Evolutionary conservation across 495 filamentous ascomycete genomes (phyloP).

Genomic region (Niebla homalea): DNA sequence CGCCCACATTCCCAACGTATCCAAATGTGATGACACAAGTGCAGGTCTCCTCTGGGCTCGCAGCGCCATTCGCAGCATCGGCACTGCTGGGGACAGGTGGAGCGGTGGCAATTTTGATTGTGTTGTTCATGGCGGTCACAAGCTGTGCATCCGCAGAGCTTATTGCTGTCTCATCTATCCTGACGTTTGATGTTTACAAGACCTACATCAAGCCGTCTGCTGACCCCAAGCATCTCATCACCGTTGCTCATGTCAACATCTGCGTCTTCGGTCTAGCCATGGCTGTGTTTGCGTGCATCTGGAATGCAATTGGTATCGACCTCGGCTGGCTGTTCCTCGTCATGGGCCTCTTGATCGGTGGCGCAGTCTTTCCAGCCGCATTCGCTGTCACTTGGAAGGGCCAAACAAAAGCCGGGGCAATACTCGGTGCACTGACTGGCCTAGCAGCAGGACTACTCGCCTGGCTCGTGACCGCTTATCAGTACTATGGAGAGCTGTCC

Average conservation of each 20-base stretch:
- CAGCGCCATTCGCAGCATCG: conserved; percentile 33
- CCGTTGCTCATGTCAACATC: conserved; percentile 34
- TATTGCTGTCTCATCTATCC: conserved; percentile 39
- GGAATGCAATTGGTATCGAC: conserved; percentile 31
- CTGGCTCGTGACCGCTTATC: conserved; percentile 34
- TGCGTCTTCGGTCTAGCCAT: conserved; percentile 34
- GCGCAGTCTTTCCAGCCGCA: conserved; percentile 35
- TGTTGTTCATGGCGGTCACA: conserved; percentile 43
- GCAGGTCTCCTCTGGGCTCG: conserved; percentile 33
- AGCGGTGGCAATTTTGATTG: conserved; percentile 32
- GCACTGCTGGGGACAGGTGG: conserved; percentile 36
- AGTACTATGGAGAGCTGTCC: conserved; percentile 31
- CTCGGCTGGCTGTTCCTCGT: conserved; percentile 34
- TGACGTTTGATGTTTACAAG: conserved; percentile 45
- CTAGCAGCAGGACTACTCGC: conserved; percentile 30
- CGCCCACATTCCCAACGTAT: conserved; percentile 37
- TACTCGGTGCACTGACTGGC: conserved; percentile 31
- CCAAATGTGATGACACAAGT: conserved; percentile 33
- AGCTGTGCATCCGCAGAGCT: conserved; percentile 36
- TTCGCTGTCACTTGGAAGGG: conserved; percentile 37
- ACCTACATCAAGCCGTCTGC: conserved; percentile 36
- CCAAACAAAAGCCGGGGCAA: conserved; percentile 31
- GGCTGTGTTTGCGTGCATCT: conserved; percentile 30
- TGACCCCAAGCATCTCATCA: conserved; percentile 29
- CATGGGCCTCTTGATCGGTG: conserved; percentile 33